These are phyloP conservation scores for Chlamydomonas incerta DNA, from an alignment of 139 green algal genomes.

Conservation along the genomic window DNA sequence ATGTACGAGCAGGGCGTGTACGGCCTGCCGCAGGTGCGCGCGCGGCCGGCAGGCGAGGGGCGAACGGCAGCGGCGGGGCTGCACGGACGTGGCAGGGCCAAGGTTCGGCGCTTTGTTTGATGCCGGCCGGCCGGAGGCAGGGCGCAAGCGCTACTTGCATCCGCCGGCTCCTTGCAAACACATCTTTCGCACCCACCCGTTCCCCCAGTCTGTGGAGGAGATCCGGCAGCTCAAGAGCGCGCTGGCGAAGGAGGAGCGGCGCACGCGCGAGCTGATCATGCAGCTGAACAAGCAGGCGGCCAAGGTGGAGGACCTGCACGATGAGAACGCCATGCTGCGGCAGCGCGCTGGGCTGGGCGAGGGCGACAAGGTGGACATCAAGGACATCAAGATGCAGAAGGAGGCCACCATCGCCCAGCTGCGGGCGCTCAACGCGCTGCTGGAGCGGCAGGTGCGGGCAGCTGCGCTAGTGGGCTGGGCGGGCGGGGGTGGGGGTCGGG, in stretches of 20 bases:
- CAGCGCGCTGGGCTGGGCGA: constrained; percentile 54
- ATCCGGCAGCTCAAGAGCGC: constrained; percentile 69
- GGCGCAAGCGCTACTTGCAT: too few species aligned
- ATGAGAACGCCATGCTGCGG: constrained; percentile 75
- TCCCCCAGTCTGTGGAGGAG: constrained; percentile 68
- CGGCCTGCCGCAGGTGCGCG: constrained; percentile 66
- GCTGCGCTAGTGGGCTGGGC: neutral
- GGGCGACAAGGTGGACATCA: constrained; percentile 57
- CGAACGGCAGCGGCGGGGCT: too few species aligned
- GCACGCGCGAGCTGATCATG: constrained; percentile 51
- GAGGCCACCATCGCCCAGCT: constrained; percentile 72
- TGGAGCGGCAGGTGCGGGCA: constrained; percentile 68
- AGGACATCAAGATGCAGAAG: constrained; percentile 70
- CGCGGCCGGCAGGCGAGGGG: too few species aligned
- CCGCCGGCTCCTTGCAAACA: too few species aligned
- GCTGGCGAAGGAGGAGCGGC: constrained; percentile 55
- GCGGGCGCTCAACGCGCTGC: constrained; percentile 65
- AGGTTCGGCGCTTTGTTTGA: too few species aligned
- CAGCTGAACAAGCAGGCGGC: constrained; percentile 45
- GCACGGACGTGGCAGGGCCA: too few species aligned
- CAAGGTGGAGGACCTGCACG: constrained; percentile 67
- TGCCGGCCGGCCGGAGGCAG: too few species aligned
- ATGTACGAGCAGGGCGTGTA: constrained; percentile 78
- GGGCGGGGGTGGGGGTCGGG: too few species aligned
- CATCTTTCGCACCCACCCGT: too few species aligned